These are phyloP conservation scores for Aspergillus sp. DNA, from an alignment of 2,329 filamentous ascomycete genomes.

Conservation along the genomic window DNA sequence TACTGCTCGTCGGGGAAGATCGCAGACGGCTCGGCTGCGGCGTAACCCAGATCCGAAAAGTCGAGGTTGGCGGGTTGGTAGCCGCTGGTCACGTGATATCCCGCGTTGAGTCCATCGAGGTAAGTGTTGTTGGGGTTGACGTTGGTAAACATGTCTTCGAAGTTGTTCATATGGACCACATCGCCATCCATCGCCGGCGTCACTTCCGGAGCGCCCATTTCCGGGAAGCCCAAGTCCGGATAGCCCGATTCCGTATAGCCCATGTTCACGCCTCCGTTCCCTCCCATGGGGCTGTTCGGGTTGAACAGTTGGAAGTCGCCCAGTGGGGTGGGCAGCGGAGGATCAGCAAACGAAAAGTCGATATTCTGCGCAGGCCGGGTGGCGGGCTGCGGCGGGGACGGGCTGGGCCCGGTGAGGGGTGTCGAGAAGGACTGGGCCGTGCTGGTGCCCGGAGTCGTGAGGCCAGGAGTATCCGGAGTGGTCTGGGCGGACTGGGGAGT, in stretches of 20 bases:
- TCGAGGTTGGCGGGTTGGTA: too few relatives aligned
- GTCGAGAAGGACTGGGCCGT: slow-evolving; percentile 55
- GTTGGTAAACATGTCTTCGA: neutral
- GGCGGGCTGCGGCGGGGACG: slow-evolving; percentile 24
- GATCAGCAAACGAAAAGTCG: slow-evolving; percentile 29
- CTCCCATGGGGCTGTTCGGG: slow-evolving; percentile 17
- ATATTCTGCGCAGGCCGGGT: slow-evolving; percentile 15
- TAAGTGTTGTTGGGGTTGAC: neutral
- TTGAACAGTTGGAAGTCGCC: slow-evolving; percentile 28
- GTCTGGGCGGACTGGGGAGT: slow-evolving; percentile 41
- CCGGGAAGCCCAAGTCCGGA: too few relatives aligned
- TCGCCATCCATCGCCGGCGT: neutral
- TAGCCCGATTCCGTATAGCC: neutral
- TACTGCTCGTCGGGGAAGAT: too few relatives aligned
- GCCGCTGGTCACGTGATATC: too few relatives aligned
- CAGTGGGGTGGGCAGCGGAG: slow-evolving; percentile 16
- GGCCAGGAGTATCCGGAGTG: slow-evolving; percentile 60
- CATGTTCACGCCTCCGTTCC: neutral
- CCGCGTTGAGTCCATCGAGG: neutral
- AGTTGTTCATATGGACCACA: slow-evolving; percentile 3
- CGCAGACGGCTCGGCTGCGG: too few relatives aligned
- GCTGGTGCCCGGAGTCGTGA: slow-evolving; percentile 62
- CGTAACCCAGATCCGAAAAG: too few relatives aligned
- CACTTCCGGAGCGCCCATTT: neutral
- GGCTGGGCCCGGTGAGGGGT: slow-evolving; percentile 28